A percentile compares a stretch with the other conserved stretches of the same genome.
Evolutionary conservation across 73 alveolate genomes (phyloP).

Genomic region (Paramecium pentaurelia): DNA sequence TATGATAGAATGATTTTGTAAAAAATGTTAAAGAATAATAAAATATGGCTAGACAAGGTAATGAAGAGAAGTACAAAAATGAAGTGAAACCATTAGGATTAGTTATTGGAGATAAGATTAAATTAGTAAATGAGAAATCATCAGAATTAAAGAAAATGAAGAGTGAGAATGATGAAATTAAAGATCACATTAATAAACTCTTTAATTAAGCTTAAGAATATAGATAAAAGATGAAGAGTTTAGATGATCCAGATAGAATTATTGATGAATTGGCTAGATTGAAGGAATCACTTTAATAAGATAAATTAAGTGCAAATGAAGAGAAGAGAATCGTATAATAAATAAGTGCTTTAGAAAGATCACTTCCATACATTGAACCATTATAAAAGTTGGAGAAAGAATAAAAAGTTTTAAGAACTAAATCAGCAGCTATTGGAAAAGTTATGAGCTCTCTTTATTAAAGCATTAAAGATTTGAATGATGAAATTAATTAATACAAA

Average conservation of each 20-base stretch:
- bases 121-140: background rate
- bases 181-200: background rate
- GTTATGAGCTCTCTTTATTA: background rate
- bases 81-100: conserved; percentile 27
- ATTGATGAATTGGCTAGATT: conserved; percentile 24
- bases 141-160: background rate
- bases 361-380: conserved; percentile 25
- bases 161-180: background rate
- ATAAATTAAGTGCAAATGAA: background rate
- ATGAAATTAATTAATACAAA: background rate
- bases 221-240: conserved; percentile 12
- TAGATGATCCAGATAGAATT: conserved; percentile 14
- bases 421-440: background rate
- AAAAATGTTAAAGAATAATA: background rate
- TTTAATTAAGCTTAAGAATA: background rate
- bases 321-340: conserved; percentile 1
- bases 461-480: background rate
- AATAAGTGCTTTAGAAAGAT: background rate
- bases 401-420: background rate
- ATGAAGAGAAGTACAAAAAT: background rate
- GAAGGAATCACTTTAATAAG: conserved; percentile 25
- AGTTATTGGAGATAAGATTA: background rate
- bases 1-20: background rate
- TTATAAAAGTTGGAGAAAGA: background rate
- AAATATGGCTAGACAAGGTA: background rate